Evolutionary conservation across 2,329 filamentous ascomycete genomes (phyloP), one percentile per base, ranked within the genome.

Genomic region (Cladosporium velox): DNA sequence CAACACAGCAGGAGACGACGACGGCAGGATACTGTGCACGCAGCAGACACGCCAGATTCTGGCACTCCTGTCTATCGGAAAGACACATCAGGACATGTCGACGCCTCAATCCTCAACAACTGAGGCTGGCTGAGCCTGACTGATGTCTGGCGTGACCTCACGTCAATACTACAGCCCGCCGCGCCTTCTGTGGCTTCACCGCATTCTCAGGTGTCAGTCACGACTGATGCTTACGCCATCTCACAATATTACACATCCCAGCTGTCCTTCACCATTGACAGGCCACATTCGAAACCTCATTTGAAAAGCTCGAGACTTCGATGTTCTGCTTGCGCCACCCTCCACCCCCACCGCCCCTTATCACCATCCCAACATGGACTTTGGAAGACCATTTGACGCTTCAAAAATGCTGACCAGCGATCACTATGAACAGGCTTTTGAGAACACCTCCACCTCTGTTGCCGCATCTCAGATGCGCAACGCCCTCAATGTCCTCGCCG

Each of bases 381-480:
- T 24, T 2, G 24, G 38, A 24, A 55, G 47, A 44, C 14, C 51
- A 21, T 57, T 55, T 57, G 38, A 64, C 51, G 61, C 24, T 18
- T 57, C 61, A 15, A 32, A 15, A 32, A 68, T 60, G 65, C 70
- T 72, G 55, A 72, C 67, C 34, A 41, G 51, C 57, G 15, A 30
- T 47, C 60, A 57, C 52, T 59, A 64, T 49, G 60, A 67, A 55
- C 80, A 98, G 95, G 95, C 95, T 69, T 99, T 99, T 80, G 95
- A 99, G 83, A 98, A 98, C 88, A 96, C 95, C 73, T 97, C 94
- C 65, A 99, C 95, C 77, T 97, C 92, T 75, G 94, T 99, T 72
- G 95, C 95, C 69, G 95, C 95, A 65, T 96, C 93, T 68, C 95
- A 99, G 85, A 99, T 99, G 95, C 92, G 95, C 82, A 99, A 99